Conservation (phyloP, 176 grass and related monocot species). For the Aegilops bicornis region DNA sequence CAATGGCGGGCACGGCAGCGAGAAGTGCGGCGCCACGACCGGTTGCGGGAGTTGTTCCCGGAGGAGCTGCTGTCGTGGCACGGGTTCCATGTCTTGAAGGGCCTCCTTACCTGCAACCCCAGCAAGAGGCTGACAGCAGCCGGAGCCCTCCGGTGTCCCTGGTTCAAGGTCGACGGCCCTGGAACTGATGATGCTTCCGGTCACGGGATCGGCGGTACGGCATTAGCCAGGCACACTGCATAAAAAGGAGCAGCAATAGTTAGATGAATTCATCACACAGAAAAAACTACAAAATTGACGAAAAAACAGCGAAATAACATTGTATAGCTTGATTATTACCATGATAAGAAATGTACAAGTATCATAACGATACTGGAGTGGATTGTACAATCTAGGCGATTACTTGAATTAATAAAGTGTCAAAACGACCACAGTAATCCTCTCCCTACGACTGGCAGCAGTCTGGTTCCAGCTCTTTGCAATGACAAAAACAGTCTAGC, state of each 20-base stretch:
- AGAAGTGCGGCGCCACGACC: not conserved
- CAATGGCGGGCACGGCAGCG: not conserved
- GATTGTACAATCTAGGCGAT: not conserved
- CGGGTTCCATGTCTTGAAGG: slow-evolving; percentile 24
- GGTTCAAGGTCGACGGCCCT: slow-evolving; percentile 19
- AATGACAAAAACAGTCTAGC: not conserved
- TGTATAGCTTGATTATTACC: not conserved
- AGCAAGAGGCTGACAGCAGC: slow-evolving; percentile 27
- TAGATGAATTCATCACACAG: not conserved
- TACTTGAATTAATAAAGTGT: not conserved
- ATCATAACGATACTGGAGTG: not conserved
- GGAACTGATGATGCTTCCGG: not conserved
- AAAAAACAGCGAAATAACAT: not conserved
- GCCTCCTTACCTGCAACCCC: slow-evolving; percentile 40
- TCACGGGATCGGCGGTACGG: not conserved
- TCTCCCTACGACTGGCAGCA: not conserved
- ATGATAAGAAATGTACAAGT: not conserved
- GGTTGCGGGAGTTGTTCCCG: slow-evolving; percentile 15
- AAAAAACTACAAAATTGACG: not conserved
- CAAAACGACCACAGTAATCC: not conserved
- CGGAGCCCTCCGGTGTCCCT: slow-evolving; percentile 18
- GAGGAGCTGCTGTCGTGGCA: slow-evolving; percentile 6
- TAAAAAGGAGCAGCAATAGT: not conserved
- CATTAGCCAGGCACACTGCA: not conserved
- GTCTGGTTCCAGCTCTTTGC: not conserved